Percentiles rank a stretch among this genome's conserved stretches.
Conservation (phyloP, 345 rosid genomes). For the Bretschneidera sinensis region DNA sequence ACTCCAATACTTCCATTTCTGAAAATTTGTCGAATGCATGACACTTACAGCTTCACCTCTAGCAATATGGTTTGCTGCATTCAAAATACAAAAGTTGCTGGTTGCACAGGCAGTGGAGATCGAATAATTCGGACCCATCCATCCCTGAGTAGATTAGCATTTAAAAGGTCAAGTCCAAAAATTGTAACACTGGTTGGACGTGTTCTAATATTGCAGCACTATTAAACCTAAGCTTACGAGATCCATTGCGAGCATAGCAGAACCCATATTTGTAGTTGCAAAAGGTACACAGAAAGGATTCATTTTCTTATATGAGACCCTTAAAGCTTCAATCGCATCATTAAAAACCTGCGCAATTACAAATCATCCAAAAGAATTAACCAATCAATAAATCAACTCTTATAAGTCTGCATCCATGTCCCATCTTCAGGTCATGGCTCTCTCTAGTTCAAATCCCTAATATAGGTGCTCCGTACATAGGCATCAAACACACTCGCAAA, state of each 20-base stretch:
- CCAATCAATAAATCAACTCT: not conserved
- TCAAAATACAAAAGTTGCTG: constrained; percentile 84
- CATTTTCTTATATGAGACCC: constrained; percentile 85
- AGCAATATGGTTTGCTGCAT: constrained; percentile 89
- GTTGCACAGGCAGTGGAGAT: constrained; percentile 98
- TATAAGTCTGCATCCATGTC: not conserved
- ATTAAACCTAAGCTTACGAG: constrained; percentile 48
- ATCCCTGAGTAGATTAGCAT: constrained; percentile 52
- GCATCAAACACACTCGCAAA: no score
- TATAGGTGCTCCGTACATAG: no score
- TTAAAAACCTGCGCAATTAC: constrained; percentile 61
- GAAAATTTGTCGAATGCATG: constrained; percentile 19
- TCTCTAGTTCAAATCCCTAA: not conserved
- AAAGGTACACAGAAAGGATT: constrained; percentile 95
- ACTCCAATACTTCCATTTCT: not conserved
- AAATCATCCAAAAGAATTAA: not conserved
- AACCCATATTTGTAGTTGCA: constrained; percentile 98
- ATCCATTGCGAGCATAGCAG: constrained; percentile 98
- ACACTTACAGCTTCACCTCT: constrained; percentile 95
- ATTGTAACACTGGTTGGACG: constrained; percentile 1
- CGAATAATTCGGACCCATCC: constrained; percentile 99
- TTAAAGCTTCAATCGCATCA: constrained; percentile 88
- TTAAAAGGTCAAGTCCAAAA: constrained; percentile 18
- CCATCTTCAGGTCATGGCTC: not conserved
- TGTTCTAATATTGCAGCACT: constrained; percentile 9